These are phyloP conservation scores for Microcera coccophila DNA, from an alignment of 2,329 filamentous ascomycete genomes.

Conservation along the genomic window DNA sequence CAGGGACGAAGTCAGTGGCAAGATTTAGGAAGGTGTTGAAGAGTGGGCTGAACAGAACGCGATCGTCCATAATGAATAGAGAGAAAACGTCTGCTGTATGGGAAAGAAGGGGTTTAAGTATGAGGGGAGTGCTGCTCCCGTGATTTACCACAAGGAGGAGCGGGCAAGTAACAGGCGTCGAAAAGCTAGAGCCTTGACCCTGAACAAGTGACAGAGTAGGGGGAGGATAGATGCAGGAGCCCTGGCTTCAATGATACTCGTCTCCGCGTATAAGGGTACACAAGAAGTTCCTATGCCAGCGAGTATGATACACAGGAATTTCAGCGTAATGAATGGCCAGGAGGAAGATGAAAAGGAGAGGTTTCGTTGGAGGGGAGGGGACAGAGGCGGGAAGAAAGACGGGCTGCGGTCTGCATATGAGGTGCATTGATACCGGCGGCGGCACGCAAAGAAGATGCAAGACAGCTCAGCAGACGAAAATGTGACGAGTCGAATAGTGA, in stretches of 20 bases:
- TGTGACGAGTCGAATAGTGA: background rate
- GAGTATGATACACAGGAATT: no score
- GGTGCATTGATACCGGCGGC: no score
- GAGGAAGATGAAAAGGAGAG: background rate
- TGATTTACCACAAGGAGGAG: background rate
- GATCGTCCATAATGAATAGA: background rate
- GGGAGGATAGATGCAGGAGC: no score
- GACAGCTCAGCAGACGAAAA: background rate
- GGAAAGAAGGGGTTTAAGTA: no score
- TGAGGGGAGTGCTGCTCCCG: background rate
- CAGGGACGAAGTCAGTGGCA: slow-evolving; percentile 10
- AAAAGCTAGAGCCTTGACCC: no score
- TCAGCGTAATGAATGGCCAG: background rate
- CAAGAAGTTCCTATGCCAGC: no score
- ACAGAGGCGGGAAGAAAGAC: background rate
- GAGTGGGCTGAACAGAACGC: background rate
- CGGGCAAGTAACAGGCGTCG: no score
- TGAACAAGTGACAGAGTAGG: no score
- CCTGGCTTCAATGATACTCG: no score
- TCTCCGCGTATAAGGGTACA: no score
- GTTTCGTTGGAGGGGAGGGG: background rate
- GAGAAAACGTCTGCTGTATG: background rate
- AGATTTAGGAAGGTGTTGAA: background rate
- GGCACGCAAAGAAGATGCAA: no score
- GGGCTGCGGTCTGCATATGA: background rate